Evolutionary conservation across 1,284 basidiomycete species (phyloP), one percentile per base, ranked within the genome.

Genomic region (Marasmius fiardii): DNA sequence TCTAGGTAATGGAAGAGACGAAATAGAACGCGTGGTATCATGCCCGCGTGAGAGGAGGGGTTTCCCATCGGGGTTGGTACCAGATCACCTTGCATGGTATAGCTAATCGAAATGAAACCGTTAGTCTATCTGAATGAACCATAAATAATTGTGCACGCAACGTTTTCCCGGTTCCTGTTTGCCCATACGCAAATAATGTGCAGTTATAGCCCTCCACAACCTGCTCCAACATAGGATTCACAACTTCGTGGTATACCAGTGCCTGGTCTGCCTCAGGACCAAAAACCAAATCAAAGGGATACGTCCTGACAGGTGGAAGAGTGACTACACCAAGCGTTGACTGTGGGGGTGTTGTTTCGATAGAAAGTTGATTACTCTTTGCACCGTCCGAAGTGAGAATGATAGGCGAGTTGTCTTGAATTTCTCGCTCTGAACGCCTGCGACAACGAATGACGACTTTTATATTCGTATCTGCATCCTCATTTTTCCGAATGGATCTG

Each of bases 121-220:
- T 51, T 43, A 63, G 28, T 60, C 57, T 26, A 52, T 44, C 23
- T 24, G n/a, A 54, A n/a, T 8, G 21, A 7, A 26, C 20, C 54
- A 58, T 57, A n/a, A 33, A 48, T 28, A 11, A 16, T 20, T 12
- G 21, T n/a, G 14, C n/a, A 77, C 91, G 67, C 67, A 97, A 45
- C 89, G 97, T 99, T 77, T 99, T 99, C 16, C 97, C 97, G 0
- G 97, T 98, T 4, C 97, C 97, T 0, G 97, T 99, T 71, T 99
- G 97, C 2, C 97, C 97, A 67, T 99, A 99, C 2, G 96, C 96
- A 74, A 99, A 99, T 34, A 99, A 79, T 0, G 97, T 99, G 68
- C 97, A 99, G 67, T 99, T 99, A 76, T 98, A 99, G 3, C 97
- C 97, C 66, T 85, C 79, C 50, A 98, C 73, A 37, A 99, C 95